Evolutionary conservation across 2,329 filamentous ascomycete genomes (phyloP).

Genomic region (Bipolaris cookei): DNA sequence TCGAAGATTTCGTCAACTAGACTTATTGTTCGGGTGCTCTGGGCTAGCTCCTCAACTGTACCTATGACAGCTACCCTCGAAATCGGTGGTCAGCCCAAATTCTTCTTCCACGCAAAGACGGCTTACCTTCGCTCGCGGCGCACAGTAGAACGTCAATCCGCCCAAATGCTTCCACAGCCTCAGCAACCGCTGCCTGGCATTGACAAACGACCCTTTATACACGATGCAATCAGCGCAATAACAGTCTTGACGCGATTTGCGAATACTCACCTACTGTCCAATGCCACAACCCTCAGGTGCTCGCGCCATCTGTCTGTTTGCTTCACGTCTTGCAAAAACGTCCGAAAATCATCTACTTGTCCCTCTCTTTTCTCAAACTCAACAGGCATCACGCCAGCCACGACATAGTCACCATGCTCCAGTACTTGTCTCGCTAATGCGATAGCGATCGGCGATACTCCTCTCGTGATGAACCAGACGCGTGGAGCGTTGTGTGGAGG

Average conservation of each 20-base stretch:
- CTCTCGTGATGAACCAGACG: constrained; percentile 91
- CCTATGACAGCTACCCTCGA: constrained; percentile 74
- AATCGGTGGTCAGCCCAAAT: not conserved
- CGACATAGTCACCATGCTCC: constrained; percentile 88
- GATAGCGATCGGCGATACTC: constrained; percentile 82
- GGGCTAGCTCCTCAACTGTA: constrained; percentile 86
- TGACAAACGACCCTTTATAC: constrained; percentile 64
- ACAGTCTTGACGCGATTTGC: constrained; percentile 16
- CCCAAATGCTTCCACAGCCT: constrained; percentile 83
- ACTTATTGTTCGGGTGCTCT: constrained; percentile 72
- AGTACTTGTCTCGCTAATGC: constrained; percentile 81
- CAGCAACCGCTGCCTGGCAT: constrained; percentile 84
- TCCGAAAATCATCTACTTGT: constrained; percentile 78
- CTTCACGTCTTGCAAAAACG: constrained; percentile 73
- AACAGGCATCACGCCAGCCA: constrained; percentile 78
- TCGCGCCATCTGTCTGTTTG: constrained; percentile 81
- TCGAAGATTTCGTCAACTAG: constrained; percentile 92
- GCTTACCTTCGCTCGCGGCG: constrained; percentile 80
- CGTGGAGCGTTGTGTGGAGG: constrained; percentile 71
- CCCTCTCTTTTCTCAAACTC: constrained; percentile 74
- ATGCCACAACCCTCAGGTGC: constrained; percentile 68
- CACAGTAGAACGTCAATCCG: constrained; percentile 89
- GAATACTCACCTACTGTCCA: constrained; percentile 59
- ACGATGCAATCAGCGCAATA: not conserved
- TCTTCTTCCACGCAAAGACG: not conserved